Conservation (phyloP, 192 early-diverging fungal species). For the Entomortierella chlamydospora region DNA sequence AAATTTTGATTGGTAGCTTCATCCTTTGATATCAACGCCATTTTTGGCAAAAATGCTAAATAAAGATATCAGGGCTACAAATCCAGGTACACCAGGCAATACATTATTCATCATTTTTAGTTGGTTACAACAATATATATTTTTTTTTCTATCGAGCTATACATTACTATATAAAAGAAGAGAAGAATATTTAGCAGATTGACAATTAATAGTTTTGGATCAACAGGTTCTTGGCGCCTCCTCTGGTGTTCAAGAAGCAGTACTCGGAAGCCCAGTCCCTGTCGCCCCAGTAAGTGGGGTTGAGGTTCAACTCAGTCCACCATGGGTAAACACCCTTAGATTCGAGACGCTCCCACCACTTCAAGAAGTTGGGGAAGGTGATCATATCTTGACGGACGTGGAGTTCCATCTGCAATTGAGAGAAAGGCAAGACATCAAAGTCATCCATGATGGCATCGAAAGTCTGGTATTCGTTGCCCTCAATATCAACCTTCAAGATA, state of each 20-base stretch:
- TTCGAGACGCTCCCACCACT: conserved; percentile 47
- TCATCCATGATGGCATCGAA: conserved; percentile 49
- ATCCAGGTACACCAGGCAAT: no score
- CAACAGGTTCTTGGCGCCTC: conserved; percentile 40
- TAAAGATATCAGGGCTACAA: no score
- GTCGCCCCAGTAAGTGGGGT: conserved; percentile 19
- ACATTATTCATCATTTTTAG: no score
- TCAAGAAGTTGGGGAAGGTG: conserved; percentile 21
- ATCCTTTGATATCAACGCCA: no score
- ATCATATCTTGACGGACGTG: conserved; percentile 14
- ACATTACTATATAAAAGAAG: no score
- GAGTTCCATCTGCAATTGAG: conserved; percentile 42
- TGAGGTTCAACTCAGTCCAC: conserved; percentile 41
- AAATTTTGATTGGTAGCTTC: no score
- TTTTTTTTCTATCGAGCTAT: no score
- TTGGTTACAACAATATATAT: no score
- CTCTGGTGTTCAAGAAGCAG: conserved; percentile 41
- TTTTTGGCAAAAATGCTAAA: no score
- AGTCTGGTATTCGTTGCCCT: conserved; percentile 34
- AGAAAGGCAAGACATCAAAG: conserved; percentile 48
- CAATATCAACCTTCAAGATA: conserved; percentile 52
- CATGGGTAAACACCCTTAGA: conserved; percentile 40
- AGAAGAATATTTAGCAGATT: no score
- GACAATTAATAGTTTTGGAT: conserved; percentile 39
- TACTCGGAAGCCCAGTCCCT: conserved; percentile 38